Conservation (phyloP, 2,329 filamentous ascomycete genomes). For the Cladosporium colombiae region DNA sequence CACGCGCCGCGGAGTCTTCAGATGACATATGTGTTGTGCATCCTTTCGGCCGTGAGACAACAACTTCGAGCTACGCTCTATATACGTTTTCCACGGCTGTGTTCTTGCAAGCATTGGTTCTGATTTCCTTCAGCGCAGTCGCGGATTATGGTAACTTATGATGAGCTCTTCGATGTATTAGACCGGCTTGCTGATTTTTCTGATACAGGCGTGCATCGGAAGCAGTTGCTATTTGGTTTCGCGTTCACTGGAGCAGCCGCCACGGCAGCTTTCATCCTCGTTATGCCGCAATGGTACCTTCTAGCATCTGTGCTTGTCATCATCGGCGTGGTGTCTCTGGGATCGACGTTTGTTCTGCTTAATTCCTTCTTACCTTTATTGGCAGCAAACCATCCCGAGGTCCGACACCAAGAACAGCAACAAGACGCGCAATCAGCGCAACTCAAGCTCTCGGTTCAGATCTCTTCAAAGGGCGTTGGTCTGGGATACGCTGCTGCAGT, state of each 20-base stretch:
- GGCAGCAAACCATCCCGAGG: slow-evolving; percentile 73
- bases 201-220: slow-evolving; percentile 64
- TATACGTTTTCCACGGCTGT: slow-evolving; percentile 93
- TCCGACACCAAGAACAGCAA: slow-evolving; percentile 32
- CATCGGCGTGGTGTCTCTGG: slow-evolving; percentile 84
- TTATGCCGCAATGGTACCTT: slow-evolving; percentile 73
- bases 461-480: slow-evolving; percentile 85
- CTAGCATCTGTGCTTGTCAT: slow-evolving; percentile 79
- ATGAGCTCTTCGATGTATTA: too few species aligned
- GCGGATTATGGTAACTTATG: slow-evolving; percentile 76
- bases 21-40: slow-evolving; percentile 74
- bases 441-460: slow-evolving; percentile 76
- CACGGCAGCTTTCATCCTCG: slow-evolving; percentile 79
- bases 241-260: slow-evolving; percentile 74
- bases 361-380: slow-evolving; percentile 90
- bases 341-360: slow-evolving; percentile 91
- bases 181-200: not conserved
- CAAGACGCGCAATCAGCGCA: slow-evolving; percentile 54
- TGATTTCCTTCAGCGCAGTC: slow-evolving; percentile 89
- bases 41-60: slow-evolving; percentile 76
- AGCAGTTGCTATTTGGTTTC: slow-evolving; percentile 77
- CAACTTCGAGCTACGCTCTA: slow-evolving; percentile 92
- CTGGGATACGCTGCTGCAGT: slow-evolving; percentile 85
- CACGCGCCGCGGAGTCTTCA: slow-evolving; percentile 28
- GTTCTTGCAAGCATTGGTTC: slow-evolving; percentile 78